A percentile compares a stretch with the other conserved stretches of the same genome.
Evolutionary conservation across 441 rosid species (phyloP).

Genomic region (Aquilaria agallochum): DNA sequence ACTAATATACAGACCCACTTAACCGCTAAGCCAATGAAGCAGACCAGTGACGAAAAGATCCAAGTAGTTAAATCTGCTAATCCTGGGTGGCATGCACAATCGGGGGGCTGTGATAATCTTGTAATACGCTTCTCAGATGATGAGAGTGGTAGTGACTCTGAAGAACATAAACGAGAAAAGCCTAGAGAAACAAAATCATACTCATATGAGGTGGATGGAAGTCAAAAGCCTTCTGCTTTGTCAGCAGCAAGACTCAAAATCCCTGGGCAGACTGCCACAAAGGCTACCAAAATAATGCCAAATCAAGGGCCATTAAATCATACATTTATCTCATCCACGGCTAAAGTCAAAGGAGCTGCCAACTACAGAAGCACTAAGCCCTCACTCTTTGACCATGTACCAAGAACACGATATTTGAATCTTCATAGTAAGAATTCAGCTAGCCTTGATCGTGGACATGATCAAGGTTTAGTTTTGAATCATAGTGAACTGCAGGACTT

Average conservation of each 20-base stretch:
- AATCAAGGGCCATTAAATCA: constrained; percentile 42
- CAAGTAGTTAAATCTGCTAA: constrained; percentile 32
- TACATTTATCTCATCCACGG: constrained; percentile 32
- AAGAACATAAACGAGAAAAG: constrained; percentile 28
- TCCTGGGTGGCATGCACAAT: constrained; percentile 38
- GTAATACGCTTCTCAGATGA: constrained; percentile 90
- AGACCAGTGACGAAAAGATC: constrained; percentile 40
- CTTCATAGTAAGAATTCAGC: constrained; percentile 31
- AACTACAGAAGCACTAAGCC: constrained; percentile 32
- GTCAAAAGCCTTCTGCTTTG: constrained; percentile 28
- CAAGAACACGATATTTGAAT: constrained; percentile 33
- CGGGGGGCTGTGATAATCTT: constrained; percentile 49
- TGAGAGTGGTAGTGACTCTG: constrained; percentile 84
- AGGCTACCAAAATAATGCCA: constrained; percentile 29
- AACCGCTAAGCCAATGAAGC: constrained; percentile 33
- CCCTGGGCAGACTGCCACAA: constrained; percentile 32
- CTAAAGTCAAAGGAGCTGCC: constrained; percentile 36
- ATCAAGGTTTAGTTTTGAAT: constrained; percentile 37
- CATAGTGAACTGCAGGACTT: constrained; percentile 62
- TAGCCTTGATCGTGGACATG: constrained; percentile 40
- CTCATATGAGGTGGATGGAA: constrained; percentile 22
- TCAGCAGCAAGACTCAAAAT: constrained; percentile 29
- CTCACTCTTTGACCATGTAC: constrained; percentile 31
- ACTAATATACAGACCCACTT: constrained; percentile 23
- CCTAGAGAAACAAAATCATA: constrained; percentile 30